A percentile compares a stretch with the other conserved stretches of the same genome.
phyloP scores from a whole-genome alignment of 495 filamentous ascomycete genomes.

The Aspergillus taichungensis region DNA sequence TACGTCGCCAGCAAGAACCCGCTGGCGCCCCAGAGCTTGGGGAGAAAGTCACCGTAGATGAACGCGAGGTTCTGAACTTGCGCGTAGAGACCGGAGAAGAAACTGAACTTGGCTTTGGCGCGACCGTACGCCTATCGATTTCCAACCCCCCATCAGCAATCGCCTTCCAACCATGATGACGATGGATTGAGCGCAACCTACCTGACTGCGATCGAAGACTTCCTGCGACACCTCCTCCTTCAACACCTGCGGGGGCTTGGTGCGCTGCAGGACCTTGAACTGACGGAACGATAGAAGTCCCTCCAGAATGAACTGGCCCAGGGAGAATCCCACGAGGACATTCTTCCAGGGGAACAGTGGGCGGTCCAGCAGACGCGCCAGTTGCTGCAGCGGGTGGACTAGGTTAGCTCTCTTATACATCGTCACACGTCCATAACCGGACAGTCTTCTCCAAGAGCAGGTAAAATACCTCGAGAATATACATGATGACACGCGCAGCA shows the following conservation, averaged over 20 bases:
- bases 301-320: conserved; percentile 83
- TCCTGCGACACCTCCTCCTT: conserved; percentile 79
- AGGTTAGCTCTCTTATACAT: conserved; percentile 1
- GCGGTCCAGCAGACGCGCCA: conserved; percentile 79
- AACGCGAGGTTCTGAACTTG: conserved; percentile 79
- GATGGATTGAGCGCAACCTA: conserved; percentile 16
- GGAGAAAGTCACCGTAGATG: conserved; percentile 83
- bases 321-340: conserved; percentile 84
- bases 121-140: conserved; percentile 70
- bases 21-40: conserved; percentile 78
- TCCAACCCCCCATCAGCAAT: conserved; percentile 1
- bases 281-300: conserved; percentile 77
- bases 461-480: conserved; percentile 32
- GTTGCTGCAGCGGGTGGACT: conserved; percentile 47
- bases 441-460: background rate
- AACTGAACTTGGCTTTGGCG: conserved; percentile 83
- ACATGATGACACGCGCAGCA: conserved; percentile 25
- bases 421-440: background rate
- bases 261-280: conserved; percentile 73
- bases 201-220: conserved; percentile 89
- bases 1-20: conserved; percentile 65
- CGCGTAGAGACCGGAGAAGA: conserved; percentile 70
- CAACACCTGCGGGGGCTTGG: conserved; percentile 72
- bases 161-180: background rate
- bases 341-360: conserved; percentile 96